These are phyloP conservation scores for Didymella segeticola DNA, from an alignment of 2,329 filamentous ascomycete species.

Conservation along the genomic window DNA sequence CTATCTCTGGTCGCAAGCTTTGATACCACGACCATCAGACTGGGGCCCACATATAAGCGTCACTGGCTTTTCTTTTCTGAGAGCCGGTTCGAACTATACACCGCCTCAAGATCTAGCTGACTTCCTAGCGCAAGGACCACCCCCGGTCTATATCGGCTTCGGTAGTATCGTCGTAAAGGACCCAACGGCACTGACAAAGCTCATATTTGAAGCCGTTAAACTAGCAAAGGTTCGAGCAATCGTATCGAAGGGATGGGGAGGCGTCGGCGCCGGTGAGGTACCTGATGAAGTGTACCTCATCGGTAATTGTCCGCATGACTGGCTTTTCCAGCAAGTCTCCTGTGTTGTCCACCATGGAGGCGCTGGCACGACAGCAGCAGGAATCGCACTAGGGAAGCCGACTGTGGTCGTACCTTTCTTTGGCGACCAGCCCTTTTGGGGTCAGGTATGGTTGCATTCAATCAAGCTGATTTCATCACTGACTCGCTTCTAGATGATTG, in stretches of 20 bases:
- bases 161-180: slow-evolving; percentile 64
- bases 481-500: slow-evolving; percentile 52
- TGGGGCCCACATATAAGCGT: slow-evolving; percentile 43
- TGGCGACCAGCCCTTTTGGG: slow-evolving; percentile 66
- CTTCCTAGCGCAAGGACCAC: slow-evolving; percentile 58
- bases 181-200: slow-evolving; percentile 53
- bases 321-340: slow-evolving; percentile 64
- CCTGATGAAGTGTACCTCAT: slow-evolving; percentile 57
- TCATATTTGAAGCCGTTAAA: slow-evolving; percentile 57
- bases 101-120: slow-evolving; percentile 49
- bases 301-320: slow-evolving; percentile 63
- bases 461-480: neutral
- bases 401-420: slow-evolving; percentile 65
- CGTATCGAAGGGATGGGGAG: slow-evolving; percentile 63
- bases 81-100: slow-evolving; percentile 44
- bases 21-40: slow-evolving; percentile 34
- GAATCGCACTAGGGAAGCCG: slow-evolving; percentile 59
- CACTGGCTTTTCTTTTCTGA: slow-evolving; percentile 57
- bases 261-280: slow-evolving; percentile 44
- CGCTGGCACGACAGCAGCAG: slow-evolving; percentile 65
- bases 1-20: slow-evolving; percentile 56
- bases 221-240: slow-evolving; percentile 53
- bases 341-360: slow-evolving; percentile 66
- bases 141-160: slow-evolving; percentile 64
- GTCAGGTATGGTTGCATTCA: slow-evolving; percentile 23